These are phyloP conservation scores for Rhododendron mucronatum DNA, from an alignment of 148 eudicot species.

Conservation along the genomic window DNA sequence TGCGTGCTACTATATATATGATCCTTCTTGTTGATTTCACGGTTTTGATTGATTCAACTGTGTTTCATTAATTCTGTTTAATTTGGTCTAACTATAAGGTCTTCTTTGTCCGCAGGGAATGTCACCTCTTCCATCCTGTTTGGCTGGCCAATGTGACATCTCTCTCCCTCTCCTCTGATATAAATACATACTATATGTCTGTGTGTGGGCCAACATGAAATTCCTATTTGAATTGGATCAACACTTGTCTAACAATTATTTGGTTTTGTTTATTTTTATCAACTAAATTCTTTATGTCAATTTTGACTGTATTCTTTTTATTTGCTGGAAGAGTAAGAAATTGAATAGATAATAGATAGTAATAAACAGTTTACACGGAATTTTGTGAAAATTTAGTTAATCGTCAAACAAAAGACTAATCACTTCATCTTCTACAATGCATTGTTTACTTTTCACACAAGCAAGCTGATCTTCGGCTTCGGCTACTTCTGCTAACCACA, in stretches of 20 bases:
- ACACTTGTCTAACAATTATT: no score
- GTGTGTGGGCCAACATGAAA: neutral
- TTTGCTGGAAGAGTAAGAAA: no score
- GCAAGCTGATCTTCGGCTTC: no score
- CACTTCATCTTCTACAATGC: neutral
- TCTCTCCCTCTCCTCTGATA: conserved; percentile 6
- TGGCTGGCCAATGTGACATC: conserved; percentile 27
- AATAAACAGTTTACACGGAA: no score
- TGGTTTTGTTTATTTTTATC: no score
- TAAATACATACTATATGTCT: no score
- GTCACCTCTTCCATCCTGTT: conserved; percentile 27
- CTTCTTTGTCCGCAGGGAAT: conserved; percentile 27
- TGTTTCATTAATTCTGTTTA: neutral
- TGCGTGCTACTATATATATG: neutral
- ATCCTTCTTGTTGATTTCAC: neutral
- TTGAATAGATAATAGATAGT: no score
- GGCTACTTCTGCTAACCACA: neutral
- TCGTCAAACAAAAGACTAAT: neutral
- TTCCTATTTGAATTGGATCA: neutral
- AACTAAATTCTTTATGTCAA: no score
- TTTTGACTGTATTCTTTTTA: no score
- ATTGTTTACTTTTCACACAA: neutral
- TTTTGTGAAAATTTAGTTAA: neutral
- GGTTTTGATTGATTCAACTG: neutral
- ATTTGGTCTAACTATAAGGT: neutral